phyloP scores from a whole-genome alignment of 139 green algal species.

The Nannochloris sp. region DNA sequence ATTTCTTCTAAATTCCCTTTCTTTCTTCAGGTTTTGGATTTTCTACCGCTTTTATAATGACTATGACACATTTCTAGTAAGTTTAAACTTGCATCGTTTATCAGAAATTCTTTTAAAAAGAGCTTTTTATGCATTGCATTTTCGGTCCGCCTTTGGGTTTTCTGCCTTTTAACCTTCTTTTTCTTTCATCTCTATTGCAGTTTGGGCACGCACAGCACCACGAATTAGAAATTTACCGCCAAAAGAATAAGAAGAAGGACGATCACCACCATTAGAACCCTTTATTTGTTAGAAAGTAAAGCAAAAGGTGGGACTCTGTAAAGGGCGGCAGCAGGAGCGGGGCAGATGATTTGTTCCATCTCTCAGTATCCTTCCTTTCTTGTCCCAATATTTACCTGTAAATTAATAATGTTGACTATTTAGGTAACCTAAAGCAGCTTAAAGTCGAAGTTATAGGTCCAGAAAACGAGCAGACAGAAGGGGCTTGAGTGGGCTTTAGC shows the following conservation, averaged over 20 bases:
- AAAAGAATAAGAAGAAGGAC: slow-evolving; percentile 11
- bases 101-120: neutral
- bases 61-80: slow-evolving; percentile 47
- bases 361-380: no score
- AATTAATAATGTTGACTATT: no score
- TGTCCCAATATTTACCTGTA: no score
- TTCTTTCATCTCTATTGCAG: slow-evolving; percentile 19
- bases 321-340: no score
- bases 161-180: neutral
- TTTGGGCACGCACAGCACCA: slow-evolving; percentile 45
- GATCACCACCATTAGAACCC: neutral
- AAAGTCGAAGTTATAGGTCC: no score
- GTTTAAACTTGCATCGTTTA: neutral
- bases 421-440: no score
- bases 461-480: no score
- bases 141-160: no score
- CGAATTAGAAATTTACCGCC: slow-evolving; percentile 42
- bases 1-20: neutral
- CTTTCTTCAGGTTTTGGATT: slow-evolving; percentile 55
- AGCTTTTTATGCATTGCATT: no score
- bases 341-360: no score
- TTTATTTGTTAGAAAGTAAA: neutral
- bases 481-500: no score
- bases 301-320: no score
- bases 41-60: slow-evolving; percentile 66